phyloP scores from a whole-genome alignment of 164 flowering plant species.

The Liriodendron chinense region DNA sequence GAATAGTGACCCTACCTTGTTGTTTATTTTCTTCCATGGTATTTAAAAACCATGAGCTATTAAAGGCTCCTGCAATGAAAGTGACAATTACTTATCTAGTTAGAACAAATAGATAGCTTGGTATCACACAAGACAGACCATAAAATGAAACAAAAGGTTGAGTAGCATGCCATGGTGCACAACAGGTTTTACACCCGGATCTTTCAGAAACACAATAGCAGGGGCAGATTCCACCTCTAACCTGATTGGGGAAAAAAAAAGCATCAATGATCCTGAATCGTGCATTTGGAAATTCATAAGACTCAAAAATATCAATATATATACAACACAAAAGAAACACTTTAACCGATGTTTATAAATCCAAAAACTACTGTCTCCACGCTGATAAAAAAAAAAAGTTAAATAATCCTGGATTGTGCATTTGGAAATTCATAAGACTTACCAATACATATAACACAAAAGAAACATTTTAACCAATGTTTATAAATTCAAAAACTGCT shows the following conservation, averaged over 20 bases:
- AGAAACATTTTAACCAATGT: neutral
- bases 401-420: neutral
- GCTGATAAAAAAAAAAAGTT: slow-evolving; percentile 31
- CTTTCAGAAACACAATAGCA: slow-evolving; percentile 79
- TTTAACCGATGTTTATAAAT: neutral
- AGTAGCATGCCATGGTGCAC: slow-evolving; percentile 64
- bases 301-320: too few species aligned
- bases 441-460: neutral
- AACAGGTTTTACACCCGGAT: slow-evolving; percentile 80
- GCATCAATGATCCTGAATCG: neutral
- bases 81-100: neutral
- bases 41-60: slow-evolving; percentile 47
- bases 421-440: neutral
- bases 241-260: slow-evolving; percentile 32
- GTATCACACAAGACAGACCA: neutral
- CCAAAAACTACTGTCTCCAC: slow-evolving; percentile 30
- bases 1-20: slow-evolving; percentile 48
- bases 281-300: neutral
- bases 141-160: slow-evolving; percentile 1
- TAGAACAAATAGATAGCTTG: neutral
- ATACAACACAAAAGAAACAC: neutral
- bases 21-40: slow-evolving; percentile 79
- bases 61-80: slow-evolving; percentile 52
- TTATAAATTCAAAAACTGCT: neutral
- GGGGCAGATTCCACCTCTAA: slow-evolving; percentile 95